Evolutionary conservation across 495 filamentous ascomycete species (phyloP).

Genomic region (Penicillium arizonense): DNA sequence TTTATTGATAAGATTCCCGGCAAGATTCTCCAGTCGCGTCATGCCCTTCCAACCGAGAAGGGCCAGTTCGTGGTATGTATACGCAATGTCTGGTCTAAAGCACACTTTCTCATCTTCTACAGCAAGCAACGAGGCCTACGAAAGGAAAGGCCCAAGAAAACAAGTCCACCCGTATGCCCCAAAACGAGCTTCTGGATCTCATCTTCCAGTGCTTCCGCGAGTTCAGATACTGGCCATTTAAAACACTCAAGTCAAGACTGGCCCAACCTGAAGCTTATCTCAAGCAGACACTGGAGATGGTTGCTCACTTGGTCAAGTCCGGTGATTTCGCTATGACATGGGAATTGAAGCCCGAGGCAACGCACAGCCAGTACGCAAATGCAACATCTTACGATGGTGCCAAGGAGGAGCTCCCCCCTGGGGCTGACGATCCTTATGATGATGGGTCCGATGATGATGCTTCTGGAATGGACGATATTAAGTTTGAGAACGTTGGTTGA

Average conservation of each 20-base stretch:
- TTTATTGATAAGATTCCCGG: slow-evolving; percentile 41
- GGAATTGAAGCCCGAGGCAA: slow-evolving; percentile 73
- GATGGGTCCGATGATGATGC: slow-evolving; percentile 45
- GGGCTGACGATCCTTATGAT: slow-evolving; percentile 38
- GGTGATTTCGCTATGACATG: slow-evolving; percentile 83
- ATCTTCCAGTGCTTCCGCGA: slow-evolving; percentile 78
- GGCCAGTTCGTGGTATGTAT: slow-evolving; percentile 44
- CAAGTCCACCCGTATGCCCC: slow-evolving; percentile 83
- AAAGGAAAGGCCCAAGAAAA: slow-evolving; percentile 59
- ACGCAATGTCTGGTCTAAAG: not conserved
- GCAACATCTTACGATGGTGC: slow-evolving; percentile 33
- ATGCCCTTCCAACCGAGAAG: slow-evolving; percentile 35
- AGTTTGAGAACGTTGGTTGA: slow-evolving; percentile 69
- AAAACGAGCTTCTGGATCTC: slow-evolving; percentile 78
- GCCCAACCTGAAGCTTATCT: slow-evolving; percentile 90
- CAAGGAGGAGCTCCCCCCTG: slow-evolving; percentile 50
- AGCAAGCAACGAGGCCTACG: slow-evolving; percentile 37
- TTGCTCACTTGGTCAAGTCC: slow-evolving; percentile 75
- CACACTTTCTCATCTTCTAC: slow-evolving; percentile 15
- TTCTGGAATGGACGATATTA: slow-evolving; percentile 57
- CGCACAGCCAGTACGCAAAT: slow-evolving; percentile 51
- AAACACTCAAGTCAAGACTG: slow-evolving; percentile 66
- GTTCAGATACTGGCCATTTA: slow-evolving; percentile 89
- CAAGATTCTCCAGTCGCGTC: slow-evolving; percentile 36
- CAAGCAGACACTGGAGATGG: slow-evolving; percentile 75